These are phyloP conservation scores for Suillus discolor DNA, from an alignment of 768 basidiomycete genomes.

Conservation along the genomic window DNA sequence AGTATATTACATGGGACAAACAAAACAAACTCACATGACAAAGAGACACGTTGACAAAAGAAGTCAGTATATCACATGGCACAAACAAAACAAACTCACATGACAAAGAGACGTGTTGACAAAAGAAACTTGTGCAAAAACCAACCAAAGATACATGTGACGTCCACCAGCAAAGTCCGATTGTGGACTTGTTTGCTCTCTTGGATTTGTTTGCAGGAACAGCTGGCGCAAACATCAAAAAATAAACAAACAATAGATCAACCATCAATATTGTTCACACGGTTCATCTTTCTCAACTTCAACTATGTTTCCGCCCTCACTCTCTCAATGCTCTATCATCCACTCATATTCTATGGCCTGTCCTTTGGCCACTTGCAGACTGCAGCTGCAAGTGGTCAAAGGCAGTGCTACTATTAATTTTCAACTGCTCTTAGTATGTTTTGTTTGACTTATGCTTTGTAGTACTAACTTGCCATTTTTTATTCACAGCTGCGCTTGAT, in stretches of 20 bases:
- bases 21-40: too few species aligned
- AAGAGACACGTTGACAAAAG: too few species aligned
- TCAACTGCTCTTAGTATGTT: background rate
- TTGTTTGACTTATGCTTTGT: too few species aligned
- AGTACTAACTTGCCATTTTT: too few species aligned
- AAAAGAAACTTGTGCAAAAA: background rate
- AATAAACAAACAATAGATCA: background rate
- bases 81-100: too few species aligned
- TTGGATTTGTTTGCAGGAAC: background rate
- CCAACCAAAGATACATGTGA: background rate
- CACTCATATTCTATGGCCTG: too few species aligned
- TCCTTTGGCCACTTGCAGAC: background rate
- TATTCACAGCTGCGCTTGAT: background rate
- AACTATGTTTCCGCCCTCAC: background rate
- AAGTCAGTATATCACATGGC: too few species aligned
- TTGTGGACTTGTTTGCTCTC: background rate
- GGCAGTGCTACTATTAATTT: background rate
- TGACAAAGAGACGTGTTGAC: too few species aligned
- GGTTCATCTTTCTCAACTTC: background rate
- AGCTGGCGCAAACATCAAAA: background rate
- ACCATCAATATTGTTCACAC: background rate
- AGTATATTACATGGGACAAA: too few species aligned
- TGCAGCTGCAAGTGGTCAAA: slow-evolving; percentile 2
- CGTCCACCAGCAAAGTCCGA: background rate
- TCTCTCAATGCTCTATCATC: too few species aligned